Evolutionary conservation across 768 basidiomycete species (phyloP).

Genomic region (Goffeauzyma gilvescens): DNA sequence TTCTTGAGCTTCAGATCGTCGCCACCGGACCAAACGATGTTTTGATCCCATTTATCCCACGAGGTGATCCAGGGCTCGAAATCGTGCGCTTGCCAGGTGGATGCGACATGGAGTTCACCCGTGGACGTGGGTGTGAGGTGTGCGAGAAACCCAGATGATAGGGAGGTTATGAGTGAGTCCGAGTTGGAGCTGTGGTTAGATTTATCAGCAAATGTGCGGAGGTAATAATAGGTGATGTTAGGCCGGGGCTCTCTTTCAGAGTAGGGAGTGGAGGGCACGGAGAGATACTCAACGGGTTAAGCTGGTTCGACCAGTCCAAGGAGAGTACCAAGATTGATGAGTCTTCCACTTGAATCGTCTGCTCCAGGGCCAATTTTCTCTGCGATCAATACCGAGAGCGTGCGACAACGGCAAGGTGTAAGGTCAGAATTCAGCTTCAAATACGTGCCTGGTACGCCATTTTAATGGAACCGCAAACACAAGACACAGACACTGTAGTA

Average conservation of each 20-base stretch:
- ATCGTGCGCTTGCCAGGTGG: slow-evolving; percentile 72
- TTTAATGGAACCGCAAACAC: too few species aligned
- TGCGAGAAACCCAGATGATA: slow-evolving; percentile 61
- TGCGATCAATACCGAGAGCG: too few species aligned
- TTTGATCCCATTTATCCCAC: slow-evolving; percentile 71
- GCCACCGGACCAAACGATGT: slow-evolving; percentile 78
- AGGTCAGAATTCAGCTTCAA: too few species aligned
- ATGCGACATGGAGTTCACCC: slow-evolving; percentile 36
- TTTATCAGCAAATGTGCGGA: too few species aligned
- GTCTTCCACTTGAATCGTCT: slow-evolving; percentile 32
- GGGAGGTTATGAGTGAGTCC: slow-evolving; percentile 47
- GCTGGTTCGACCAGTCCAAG: slow-evolving; percentile 75
- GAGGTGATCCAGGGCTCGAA: slow-evolving; percentile 85
- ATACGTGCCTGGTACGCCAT: too few species aligned
- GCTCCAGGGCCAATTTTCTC: slow-evolving; percentile 16
- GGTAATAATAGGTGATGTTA: too few species aligned
- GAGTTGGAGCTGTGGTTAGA: slow-evolving; percentile 7
- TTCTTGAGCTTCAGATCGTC: slow-evolving; percentile 77
- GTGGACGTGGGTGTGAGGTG: slow-evolving; percentile 38
- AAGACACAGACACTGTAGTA: too few species aligned
- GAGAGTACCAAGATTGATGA: slow-evolving; percentile 61
- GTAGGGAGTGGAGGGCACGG: neutral
- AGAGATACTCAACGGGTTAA: slow-evolving; percentile 12
- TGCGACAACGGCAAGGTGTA: too few species aligned
- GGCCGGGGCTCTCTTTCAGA: too few species aligned